phyloP scores from a whole-genome alignment of 768 basidiomycete species.

The Melanogaster broomeanus region DNA sequence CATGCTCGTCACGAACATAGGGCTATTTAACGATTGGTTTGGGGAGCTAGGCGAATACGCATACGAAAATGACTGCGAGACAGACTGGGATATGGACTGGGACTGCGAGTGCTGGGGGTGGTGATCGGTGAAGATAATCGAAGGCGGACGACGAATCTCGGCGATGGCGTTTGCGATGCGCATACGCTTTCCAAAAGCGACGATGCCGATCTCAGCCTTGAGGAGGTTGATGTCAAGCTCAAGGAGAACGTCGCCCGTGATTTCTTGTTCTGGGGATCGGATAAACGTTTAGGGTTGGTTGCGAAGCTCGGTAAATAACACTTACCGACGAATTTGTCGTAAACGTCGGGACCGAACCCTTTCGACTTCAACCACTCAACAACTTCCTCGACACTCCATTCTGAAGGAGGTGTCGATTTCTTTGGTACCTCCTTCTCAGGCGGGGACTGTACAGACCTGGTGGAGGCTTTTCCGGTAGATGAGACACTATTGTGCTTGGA shows the following conservation, averaged over 20 bases:
- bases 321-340: conserved; percentile 84
- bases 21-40: conserved; percentile 47
- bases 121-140: conserved; percentile 55
- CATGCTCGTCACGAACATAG: conserved; percentile 32
- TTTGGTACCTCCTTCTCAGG: conserved; percentile 22
- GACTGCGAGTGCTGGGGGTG: conserved; percentile 37
- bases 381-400: conserved; percentile 90
- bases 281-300: not conserved
- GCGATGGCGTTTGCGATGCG: conserved; percentile 91
- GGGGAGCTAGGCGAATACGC: conserved; percentile 39
- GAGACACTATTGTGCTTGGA: conserved; percentile 48
- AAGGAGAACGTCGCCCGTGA: conserved; percentile 94
- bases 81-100: conserved; percentile 27
- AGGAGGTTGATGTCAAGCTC: conserved; percentile 91
- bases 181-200: conserved; percentile 92
- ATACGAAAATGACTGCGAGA: conserved; percentile 32
- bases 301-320: conserved; percentile 3
- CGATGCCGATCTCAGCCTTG: conserved; percentile 91
- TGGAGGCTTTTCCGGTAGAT: conserved; percentile 27
- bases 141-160: conserved; percentile 78
- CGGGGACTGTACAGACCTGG: conserved; percentile 17
- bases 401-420: conserved; percentile 52
- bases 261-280: conserved; percentile 83
- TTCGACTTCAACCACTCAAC: conserved; percentile 83
- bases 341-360: conserved; percentile 83